Percentiles rank a stretch among this genome's conserved stretches.
These are phyloP conservation scores for Fraxinus angustifolia DNA, from an alignment of 305 asterid species.

Conservation along the genomic window DNA sequence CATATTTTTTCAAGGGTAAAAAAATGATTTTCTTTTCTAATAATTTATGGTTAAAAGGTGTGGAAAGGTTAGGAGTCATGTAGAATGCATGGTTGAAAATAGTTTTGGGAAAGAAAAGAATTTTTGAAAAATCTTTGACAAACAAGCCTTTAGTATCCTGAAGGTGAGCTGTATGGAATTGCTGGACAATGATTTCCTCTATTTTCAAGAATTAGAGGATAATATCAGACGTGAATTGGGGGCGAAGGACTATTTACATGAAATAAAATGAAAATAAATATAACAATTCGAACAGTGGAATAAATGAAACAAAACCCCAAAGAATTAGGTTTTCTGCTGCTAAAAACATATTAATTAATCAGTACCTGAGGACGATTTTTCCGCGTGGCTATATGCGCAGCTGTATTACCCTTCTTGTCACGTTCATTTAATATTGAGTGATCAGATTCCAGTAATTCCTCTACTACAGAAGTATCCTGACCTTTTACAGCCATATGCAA, in stretches of 20 bases:
- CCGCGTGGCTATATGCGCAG: constrained; percentile 84
- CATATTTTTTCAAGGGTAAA: not conserved
- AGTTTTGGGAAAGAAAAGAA: not conserved
- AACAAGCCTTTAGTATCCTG: not conserved
- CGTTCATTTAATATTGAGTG: constrained; percentile 69
- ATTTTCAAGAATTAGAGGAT: not conserved
- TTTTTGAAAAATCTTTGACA: not conserved
- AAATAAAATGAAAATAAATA: not conserved
- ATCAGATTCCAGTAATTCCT: constrained; percentile 77
- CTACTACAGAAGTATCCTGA: constrained; percentile 67
- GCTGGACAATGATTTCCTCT: not conserved
- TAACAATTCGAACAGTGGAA: not conserved
- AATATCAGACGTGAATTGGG: not conserved
- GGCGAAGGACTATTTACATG: not conserved
- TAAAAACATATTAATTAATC: not conserved
- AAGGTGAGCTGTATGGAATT: not conserved
- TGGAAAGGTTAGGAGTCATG: not conserved
- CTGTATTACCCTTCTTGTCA: constrained; percentile 94
- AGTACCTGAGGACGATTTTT: constrained; percentile 85
- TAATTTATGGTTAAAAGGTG: not conserved
- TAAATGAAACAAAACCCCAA: not conserved
- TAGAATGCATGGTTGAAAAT: not conserved
- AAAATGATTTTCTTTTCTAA: not conserved
- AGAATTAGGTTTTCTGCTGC: not conserved
- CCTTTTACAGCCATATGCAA: constrained; percentile 99